A percentile compares a stretch with the other conserved stretches of the same genome.
phyloP scores from a whole-genome alignment of 495 filamentous ascomycete species.

The Evansstolkia leycettana region DNA sequence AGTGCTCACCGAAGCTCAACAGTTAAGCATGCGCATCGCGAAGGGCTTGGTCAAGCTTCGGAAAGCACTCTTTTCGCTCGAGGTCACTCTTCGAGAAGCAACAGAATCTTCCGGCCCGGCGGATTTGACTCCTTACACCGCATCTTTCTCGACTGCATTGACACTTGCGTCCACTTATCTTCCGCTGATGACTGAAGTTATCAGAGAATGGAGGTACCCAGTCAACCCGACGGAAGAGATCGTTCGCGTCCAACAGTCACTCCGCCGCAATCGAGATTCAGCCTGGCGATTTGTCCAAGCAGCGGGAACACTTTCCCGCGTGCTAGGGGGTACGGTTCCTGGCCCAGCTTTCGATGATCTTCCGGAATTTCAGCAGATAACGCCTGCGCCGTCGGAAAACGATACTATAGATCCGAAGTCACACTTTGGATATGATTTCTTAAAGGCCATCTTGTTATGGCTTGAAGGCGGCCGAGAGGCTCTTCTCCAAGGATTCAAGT shows the following conservation, averaged over 20 bases:
- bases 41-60: slow-evolving; percentile 45
- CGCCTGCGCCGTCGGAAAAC: slow-evolving; percentile 35
- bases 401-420: slow-evolving; percentile 24
- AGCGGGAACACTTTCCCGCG: slow-evolving; percentile 45
- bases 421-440: slow-evolving; percentile 52
- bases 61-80: slow-evolving; percentile 42
- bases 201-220: slow-evolving; percentile 46
- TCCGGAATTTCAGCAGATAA: slow-evolving; percentile 31
- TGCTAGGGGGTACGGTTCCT: slow-evolving; percentile 38
- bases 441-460: slow-evolving; percentile 53
- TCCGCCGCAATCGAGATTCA: slow-evolving; percentile 44
- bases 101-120: slow-evolving; percentile 6
- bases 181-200: slow-evolving; percentile 43
- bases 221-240: slow-evolving; percentile 40
- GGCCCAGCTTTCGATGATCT: slow-evolving; percentile 8
- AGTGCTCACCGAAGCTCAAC: slow-evolving; percentile 37
- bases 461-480: slow-evolving; percentile 41
- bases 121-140: slow-evolving; percentile 21
- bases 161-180: slow-evolving; percentile 35
- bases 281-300: slow-evolving; percentile 58
- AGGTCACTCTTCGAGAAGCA: slow-evolving; percentile 19
- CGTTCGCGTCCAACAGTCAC: slow-evolving; percentile 40
- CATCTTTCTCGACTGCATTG: slow-evolving; percentile 36
- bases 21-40: slow-evolving; percentile 40
- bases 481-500: slow-evolving; percentile 44